Evolutionary conservation across 129 eudicot genomes (phyloP).

Genomic region (Deinandra increscens): DNA sequence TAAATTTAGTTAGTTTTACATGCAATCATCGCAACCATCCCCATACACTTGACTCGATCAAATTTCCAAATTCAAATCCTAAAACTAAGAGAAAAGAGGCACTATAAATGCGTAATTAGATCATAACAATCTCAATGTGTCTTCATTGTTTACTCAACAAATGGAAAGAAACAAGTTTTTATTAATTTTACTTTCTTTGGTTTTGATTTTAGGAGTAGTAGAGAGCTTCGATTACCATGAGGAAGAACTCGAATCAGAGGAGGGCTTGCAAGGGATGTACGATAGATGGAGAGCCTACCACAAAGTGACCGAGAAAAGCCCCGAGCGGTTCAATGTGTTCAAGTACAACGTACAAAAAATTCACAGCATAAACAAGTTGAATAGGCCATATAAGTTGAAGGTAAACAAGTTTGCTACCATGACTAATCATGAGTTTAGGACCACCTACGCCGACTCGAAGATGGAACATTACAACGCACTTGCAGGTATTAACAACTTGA

Average conservation of each 20-base stretch:
- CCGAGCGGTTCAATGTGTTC: constrained; percentile 57
- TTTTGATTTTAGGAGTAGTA: constrained; percentile 28
- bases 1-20: not conserved
- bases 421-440: constrained; percentile 59
- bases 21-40: not conserved
- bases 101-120: not conserved
- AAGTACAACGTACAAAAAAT: constrained; percentile 50
- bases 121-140: too few species aligned
- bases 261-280: constrained; percentile 40
- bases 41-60: not conserved
- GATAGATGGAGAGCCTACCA: constrained; percentile 73
- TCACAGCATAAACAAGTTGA: constrained; percentile 54
- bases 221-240: constrained; percentile 56
- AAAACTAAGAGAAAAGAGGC: not conserved
- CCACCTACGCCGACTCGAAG: constrained; percentile 48
- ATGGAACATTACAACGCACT: constrained; percentile 16
- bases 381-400: constrained; percentile 61
- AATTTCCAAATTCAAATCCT: not conserved
- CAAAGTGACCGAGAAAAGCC: constrained; percentile 38
- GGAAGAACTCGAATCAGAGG: constrained; percentile 35
- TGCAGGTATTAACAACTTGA: too few species aligned
- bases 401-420: constrained; percentile 69
- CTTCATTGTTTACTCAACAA: not conserved
- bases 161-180: constrained; percentile 34
- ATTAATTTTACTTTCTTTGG: constrained; percentile 5